Evolutionary conservation across 2,329 filamentous ascomycete genomes (phyloP).

Genomic region (Fusarium nygamai): DNA sequence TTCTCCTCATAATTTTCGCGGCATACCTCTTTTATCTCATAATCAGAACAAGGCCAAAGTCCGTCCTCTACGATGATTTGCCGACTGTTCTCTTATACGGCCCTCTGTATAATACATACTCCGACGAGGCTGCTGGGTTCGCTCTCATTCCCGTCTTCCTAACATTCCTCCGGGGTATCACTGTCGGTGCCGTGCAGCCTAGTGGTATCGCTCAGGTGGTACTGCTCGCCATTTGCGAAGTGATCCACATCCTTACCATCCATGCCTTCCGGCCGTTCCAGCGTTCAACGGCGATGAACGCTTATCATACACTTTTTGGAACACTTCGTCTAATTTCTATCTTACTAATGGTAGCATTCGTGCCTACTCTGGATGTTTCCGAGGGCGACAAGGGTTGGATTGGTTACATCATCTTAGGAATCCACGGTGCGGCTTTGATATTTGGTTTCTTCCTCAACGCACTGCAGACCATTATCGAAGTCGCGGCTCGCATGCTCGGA

Average conservation of each 20-base stretch:
- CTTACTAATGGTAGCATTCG: slow-evolving; percentile 82
- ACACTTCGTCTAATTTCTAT: slow-evolving; percentile 79
- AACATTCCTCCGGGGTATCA: slow-evolving; percentile 86
- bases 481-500: slow-evolving; percentile 82
- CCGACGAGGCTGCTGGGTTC: slow-evolving; percentile 90
- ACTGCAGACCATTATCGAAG: slow-evolving; percentile 88
- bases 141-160: slow-evolving; percentile 87
- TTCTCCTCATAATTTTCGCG: slow-evolving; percentile 77
- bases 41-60: slow-evolving; percentile 80
- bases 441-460: slow-evolving; percentile 96
- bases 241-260: slow-evolving; percentile 86
- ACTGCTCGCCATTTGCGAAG: slow-evolving; percentile 91
- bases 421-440: slow-evolving; percentile 85
- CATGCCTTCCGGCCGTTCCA: slow-evolving; percentile 92
- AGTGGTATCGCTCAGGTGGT: slow-evolving; percentile 94
- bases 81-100: slow-evolving; percentile 90
- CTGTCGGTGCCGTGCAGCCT: slow-evolving; percentile 90
- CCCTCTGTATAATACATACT: slow-evolving; percentile 96
- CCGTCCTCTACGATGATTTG: slow-evolving; percentile 91
- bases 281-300: slow-evolving; percentile 94
- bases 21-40: slow-evolving; percentile 85
- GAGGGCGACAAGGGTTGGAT: slow-evolving; percentile 92
- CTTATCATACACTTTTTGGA: slow-evolving; percentile 89
- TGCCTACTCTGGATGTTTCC: slow-evolving; percentile 81
- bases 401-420: slow-evolving; percentile 87